Evolutionary conservation across 1,284 basidiomycete species (phyloP).

Genomic region (Fomitopsis palustris): DNA sequence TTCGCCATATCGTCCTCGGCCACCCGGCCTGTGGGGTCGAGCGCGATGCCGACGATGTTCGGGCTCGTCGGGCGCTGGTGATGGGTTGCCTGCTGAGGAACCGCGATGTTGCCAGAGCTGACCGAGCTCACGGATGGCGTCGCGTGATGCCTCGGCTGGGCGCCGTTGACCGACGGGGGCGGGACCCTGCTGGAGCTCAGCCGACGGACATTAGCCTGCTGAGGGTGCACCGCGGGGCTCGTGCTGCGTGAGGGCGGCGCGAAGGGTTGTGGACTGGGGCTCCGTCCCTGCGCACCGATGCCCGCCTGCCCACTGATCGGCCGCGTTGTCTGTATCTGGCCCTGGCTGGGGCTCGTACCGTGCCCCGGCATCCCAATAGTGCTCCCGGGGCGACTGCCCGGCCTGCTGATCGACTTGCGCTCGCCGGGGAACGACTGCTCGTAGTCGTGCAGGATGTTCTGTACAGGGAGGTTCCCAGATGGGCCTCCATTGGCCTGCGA

Average conservation of each 20-base stretch:
- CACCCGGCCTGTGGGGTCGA: constrained; percentile 77
- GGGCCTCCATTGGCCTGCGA: constrained; percentile 33
- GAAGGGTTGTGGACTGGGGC: constrained; percentile 58
- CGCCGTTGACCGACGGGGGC: constrained; percentile 15
- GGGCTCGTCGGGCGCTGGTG: constrained; percentile 35
- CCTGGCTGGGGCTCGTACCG: neutral
- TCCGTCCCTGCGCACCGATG: constrained; percentile 70
- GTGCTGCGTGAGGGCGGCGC: constrained; percentile 39
- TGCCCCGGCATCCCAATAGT: constrained; percentile 18
- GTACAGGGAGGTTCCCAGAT: constrained; percentile 48
- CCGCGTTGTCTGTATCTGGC: constrained; percentile 37
- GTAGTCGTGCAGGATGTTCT: constrained; percentile 77
- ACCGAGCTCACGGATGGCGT: constrained; percentile 7
- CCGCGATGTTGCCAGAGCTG: constrained; percentile 20
- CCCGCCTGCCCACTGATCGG: constrained; percentile 68
- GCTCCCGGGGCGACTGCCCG: constrained; percentile 26
- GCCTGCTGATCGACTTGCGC: constrained; percentile 51
- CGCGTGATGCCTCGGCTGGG: constrained; percentile 13
- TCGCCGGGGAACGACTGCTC: constrained; percentile 89
- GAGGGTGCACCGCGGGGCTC: constrained; percentile 35
- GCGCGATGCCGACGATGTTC: constrained; percentile 63
- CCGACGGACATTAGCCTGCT: constrained; percentile 1
- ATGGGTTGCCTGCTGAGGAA: constrained; percentile 20
- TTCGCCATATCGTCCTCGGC: constrained; percentile 78
- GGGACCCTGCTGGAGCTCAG: constrained; percentile 20